Conservation (phyloP, 345 rosid species). For the Citrus cavaleriei region DNA sequence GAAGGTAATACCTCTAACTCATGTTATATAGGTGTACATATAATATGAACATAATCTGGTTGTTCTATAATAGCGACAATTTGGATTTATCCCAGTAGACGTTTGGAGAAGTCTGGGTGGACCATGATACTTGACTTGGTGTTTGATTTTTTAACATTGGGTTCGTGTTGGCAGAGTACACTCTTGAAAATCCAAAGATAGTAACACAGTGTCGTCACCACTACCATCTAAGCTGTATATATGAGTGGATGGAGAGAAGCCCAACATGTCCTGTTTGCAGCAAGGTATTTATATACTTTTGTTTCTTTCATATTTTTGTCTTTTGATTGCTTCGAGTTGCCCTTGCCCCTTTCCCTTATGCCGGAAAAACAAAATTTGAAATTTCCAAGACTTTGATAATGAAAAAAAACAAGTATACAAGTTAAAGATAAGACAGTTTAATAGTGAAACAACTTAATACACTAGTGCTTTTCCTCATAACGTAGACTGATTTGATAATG, state of each 20-base stretch:
- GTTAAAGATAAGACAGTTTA: no score
- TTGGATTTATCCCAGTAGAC: no score
- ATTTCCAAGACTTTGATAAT: no score
- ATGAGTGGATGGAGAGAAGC: conserved; percentile 64
- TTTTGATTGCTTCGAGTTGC: not conserved
- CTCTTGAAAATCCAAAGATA: conserved; percentile 43
- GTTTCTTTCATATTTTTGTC: not conserved
- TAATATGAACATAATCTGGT: no score
- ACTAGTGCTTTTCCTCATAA: not conserved
- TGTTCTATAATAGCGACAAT: no score
- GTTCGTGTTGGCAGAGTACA: conserved; percentile 29
- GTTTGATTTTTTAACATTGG: not conserved
- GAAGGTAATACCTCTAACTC: conserved; percentile 28
- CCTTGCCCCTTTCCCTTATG: no score
- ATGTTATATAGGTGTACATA: no score
- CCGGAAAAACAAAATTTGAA: no score
- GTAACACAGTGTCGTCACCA: conserved; percentile 37
- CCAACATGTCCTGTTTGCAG: conserved; percentile 46
- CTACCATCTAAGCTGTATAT: conserved; percentile 52
- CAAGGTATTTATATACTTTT: conserved; percentile 38
- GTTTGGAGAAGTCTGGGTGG: no score
- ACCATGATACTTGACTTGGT: not conserved
- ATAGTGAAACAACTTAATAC: no score
- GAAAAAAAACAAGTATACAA: no score
- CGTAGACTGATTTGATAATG: not conserved